These are phyloP conservation scores for Panicum miliaceum DNA, from an alignment of 176 grass and related monocot species.

Conservation along the genomic window DNA sequence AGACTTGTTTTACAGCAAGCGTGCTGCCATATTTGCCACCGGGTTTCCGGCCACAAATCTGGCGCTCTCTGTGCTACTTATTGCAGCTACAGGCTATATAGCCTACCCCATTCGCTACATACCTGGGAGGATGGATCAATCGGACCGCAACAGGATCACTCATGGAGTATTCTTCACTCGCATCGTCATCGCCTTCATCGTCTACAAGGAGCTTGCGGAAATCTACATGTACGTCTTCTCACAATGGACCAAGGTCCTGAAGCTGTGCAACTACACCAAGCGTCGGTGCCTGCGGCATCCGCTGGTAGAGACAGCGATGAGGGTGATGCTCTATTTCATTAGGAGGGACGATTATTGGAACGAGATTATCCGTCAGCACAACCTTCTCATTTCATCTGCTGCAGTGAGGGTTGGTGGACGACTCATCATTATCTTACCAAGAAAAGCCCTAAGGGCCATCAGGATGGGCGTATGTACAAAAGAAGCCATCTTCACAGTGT, in stretches of 20 bases:
- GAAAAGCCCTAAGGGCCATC: neutral
- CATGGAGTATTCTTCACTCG: conserved; percentile 2
- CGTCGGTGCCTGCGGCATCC: neutral
- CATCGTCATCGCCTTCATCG: neutral
- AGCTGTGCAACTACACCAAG: neutral
- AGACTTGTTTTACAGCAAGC: conserved; percentile 36
- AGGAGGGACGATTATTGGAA: neutral
- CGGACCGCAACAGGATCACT: neutral
- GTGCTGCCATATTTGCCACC: neutral
- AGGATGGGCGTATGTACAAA: neutral
- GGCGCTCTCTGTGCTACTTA: neutral
- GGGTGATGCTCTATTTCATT: neutral
- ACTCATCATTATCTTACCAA: too few relatives aligned
- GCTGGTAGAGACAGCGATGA: neutral
- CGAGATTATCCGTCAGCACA: neutral
- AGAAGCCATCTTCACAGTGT: neutral
- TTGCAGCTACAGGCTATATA: neutral
- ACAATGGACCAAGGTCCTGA: neutral
- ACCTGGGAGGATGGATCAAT: neutral
- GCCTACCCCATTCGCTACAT: neutral
- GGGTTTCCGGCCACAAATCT: neutral
- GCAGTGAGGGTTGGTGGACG: neutral
- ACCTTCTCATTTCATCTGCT: neutral
- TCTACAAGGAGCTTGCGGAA: neutral
- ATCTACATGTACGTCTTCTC: neutral